Evolutionary conservation across 495 filamentous ascomycete genomes (phyloP).

Genomic region (Xylaria grammica): DNA sequence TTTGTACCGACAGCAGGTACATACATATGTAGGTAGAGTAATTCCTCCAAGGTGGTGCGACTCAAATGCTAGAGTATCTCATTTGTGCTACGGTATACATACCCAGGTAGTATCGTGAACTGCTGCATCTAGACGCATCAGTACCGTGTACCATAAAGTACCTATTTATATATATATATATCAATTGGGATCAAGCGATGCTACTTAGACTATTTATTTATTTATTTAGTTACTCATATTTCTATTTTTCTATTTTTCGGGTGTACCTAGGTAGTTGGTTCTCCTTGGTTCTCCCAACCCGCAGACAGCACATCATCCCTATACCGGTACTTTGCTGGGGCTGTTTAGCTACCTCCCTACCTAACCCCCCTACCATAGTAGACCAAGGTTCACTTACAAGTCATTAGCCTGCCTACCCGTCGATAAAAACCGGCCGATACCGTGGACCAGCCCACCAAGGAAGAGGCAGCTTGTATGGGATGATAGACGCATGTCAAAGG

Average conservation of each 20-base stretch:
- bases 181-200: neutral
- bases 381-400: constrained; percentile 5
- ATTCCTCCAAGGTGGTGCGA: neutral
- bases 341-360: constrained; percentile 2
- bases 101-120: neutral
- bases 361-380: neutral
- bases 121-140: neutral
- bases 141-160: constrained; percentile 4
- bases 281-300: no score
- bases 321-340: neutral
- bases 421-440: constrained; percentile 16
- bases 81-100: neutral
- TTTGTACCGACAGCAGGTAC: no score
- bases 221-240: no score
- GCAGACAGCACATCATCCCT: no score
- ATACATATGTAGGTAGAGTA: no score
- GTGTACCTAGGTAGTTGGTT: no score
- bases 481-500: constrained; percentile 18
- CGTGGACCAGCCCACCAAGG: constrained; percentile 17
- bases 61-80: neutral
- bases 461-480: neutral
- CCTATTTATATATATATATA: constrained; percentile 10
- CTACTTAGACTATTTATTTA: no score
- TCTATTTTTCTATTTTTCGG: no score
- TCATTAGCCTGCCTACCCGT: constrained; percentile 15